A percentile compares a stretch with the other conserved stretches of the same genome.
phyloP scores from a whole-genome alignment of 2,329 filamentous ascomycete genomes.

The Pleoardoris graminearum region DNA sequence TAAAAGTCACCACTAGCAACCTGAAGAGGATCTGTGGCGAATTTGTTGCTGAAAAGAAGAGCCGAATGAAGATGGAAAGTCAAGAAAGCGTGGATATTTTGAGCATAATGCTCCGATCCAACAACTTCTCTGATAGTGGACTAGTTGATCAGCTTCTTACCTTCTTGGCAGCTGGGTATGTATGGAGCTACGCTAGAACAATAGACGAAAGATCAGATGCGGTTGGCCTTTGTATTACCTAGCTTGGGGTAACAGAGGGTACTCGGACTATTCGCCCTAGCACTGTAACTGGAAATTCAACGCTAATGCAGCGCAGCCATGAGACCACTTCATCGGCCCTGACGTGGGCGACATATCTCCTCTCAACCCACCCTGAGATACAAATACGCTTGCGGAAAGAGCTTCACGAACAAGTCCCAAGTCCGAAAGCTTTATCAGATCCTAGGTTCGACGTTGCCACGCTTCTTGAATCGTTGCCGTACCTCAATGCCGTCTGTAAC shows the following conservation, averaged over 20 bases:
- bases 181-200: no score
- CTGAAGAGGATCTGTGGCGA: slow-evolving; percentile 49
- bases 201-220: no score
- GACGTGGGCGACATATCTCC: slow-evolving; percentile 73
- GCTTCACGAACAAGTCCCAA: slow-evolving; percentile 64
- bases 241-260: no score
- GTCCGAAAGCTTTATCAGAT: slow-evolving; percentile 22
- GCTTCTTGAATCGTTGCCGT: slow-evolving; percentile 50
- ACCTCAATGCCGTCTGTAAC: slow-evolving; percentile 53
- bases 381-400: slow-evolving; percentile 71
- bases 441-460: slow-evolving; percentile 34
- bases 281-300: no score
- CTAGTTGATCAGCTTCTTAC: slow-evolving; percentile 61
- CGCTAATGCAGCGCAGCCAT: slow-evolving; percentile 51
- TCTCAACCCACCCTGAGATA: slow-evolving; percentile 67
- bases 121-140: slow-evolving; percentile 57
- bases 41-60: slow-evolving; percentile 55
- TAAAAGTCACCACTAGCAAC: slow-evolving; percentile 42
- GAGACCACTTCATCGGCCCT: slow-evolving; percentile 77
- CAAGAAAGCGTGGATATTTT: slow-evolving; percentile 48
- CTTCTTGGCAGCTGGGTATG: slow-evolving; percentile 59
- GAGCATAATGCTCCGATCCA: slow-evolving; percentile 56
- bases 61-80: slow-evolving; percentile 39
- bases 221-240: no score
- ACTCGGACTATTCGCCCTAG: no score